Evolutionary conservation across 805 yeast species (phyloP).

Genomic region (Tetrapisispora arboricola): DNA sequence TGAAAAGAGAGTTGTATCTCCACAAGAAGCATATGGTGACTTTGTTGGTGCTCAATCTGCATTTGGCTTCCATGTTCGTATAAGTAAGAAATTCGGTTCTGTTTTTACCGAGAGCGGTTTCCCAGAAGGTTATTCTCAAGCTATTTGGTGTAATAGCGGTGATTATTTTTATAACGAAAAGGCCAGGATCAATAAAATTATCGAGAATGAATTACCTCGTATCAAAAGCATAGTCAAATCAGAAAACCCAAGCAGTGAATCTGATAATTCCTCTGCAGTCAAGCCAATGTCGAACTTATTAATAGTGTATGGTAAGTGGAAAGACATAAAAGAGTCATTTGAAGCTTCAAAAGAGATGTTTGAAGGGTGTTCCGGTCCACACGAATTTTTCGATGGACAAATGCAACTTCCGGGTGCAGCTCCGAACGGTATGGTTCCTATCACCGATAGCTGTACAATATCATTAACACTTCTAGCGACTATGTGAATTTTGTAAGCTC

Average conservation of each 20-base stretch:
- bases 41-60: slow-evolving; percentile 47
- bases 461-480: slow-evolving; percentile 34
- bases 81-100: slow-evolving; percentile 48
- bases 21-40: slow-evolving; percentile 57
- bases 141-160: slow-evolving; percentile 57
- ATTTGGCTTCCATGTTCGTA: slow-evolving; percentile 67
- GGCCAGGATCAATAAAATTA: slow-evolving; percentile 14
- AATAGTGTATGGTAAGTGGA: slow-evolving; percentile 55
- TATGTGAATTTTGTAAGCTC: slow-evolving; percentile 1
- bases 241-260: neutral
- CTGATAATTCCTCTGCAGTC: neutral
- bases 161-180: slow-evolving; percentile 41
- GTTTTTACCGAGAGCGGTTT: slow-evolving; percentile 62
- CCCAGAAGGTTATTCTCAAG: slow-evolving; percentile 58
- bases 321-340: slow-evolving; percentile 46
- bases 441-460: slow-evolving; percentile 64
- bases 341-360: slow-evolving; percentile 39
- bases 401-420: slow-evolving; percentile 43
- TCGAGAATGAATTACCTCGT: slow-evolving; percentile 17
- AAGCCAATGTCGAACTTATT: slow-evolving; percentile 28
- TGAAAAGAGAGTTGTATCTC: slow-evolving; percentile 54
- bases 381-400: slow-evolving; percentile 62
- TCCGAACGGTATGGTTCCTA: slow-evolving; percentile 31
- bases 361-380: slow-evolving; percentile 43
- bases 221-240: slow-evolving; percentile 20